These are phyloP conservation scores for Batkoa obscura DNA, from an alignment of 371 early-diverging fungal genomes.

Conservation along the genomic window DNA sequence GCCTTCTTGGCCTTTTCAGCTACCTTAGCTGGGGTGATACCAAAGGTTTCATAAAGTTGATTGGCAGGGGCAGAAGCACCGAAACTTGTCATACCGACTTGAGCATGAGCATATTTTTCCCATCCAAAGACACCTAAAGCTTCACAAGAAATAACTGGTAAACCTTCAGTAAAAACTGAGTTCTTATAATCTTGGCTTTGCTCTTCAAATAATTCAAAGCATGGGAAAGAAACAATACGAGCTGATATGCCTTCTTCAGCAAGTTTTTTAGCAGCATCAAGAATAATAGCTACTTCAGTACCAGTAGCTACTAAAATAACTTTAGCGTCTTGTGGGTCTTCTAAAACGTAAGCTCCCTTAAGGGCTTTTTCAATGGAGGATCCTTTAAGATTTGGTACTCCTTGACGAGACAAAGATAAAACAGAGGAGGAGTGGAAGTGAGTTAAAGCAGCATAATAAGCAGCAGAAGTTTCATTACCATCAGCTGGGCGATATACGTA, in stretches of 20 bases:
- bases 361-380: constrained; percentile 54
- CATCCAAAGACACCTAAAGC: constrained; percentile 89
- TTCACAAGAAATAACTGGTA: constrained; percentile 80
- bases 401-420: constrained; percentile 86
- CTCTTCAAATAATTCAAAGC: constrained; percentile 81
- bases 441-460: constrained; percentile 65
- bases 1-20: too few relatives aligned
- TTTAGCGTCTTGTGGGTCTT: constrained; percentile 31
- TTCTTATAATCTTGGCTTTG: constrained; percentile 70
- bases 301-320: constrained; percentile 83
- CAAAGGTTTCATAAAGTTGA: constrained; percentile 59
- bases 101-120: constrained; percentile 79
- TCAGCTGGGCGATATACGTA: constrained; percentile 86
- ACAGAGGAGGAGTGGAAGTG: constrained; percentile 59
- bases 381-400: constrained; percentile 69
- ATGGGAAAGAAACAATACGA: constrained; percentile 93
- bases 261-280: constrained; percentile 64
- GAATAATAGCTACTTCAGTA: constrained; percentile 84
- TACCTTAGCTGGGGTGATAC: neutral
- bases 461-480: constrained; percentile 87
- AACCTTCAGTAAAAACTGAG: constrained; percentile 51
- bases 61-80: constrained; percentile 83
- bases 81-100: constrained; percentile 87
- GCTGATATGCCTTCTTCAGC: constrained; percentile 12
- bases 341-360: constrained; percentile 60